Evolutionary conservation across 2,329 filamentous ascomycete genomes (phyloP).

Genomic region (Sodiomyces alkalinus): DNA sequence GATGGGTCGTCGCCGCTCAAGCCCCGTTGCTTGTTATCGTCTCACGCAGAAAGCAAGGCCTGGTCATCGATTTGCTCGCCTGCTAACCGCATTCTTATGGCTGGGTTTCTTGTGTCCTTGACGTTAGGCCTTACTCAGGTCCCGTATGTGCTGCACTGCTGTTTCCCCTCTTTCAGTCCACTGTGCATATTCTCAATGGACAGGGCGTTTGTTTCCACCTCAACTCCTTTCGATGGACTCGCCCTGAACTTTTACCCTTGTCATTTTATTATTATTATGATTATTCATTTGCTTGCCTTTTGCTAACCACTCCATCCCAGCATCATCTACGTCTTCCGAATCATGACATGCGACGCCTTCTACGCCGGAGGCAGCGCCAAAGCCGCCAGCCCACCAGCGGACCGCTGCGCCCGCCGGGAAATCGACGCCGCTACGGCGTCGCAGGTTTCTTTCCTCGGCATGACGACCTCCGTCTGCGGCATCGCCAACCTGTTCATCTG

Average conservation of each 20-base stretch:
- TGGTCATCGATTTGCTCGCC: no score
- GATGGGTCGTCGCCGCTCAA: no score
- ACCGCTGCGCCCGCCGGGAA: slow-evolving; percentile 41
- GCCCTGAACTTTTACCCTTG: neutral
- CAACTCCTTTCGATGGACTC: no score
- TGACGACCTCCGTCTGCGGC: slow-evolving; percentile 53
- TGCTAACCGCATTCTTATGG: slow-evolving; percentile 34
- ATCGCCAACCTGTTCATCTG: slow-evolving; percentile 53
- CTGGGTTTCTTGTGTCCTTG: slow-evolving; percentile 42
- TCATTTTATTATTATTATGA: slow-evolving; percentile 9
- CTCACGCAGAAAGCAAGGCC: no score
- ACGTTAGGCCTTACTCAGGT: slow-evolving; percentile 34
- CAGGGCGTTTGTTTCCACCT: no score
- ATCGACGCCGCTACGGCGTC: slow-evolving; percentile 50
- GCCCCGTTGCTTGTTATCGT: no score
- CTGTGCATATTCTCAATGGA: no score
- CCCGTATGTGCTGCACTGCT: slow-evolving; percentile 16
- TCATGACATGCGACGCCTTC: slow-evolving; percentile 59
- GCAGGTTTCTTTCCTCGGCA: slow-evolving; percentile 49
- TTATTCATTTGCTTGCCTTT: neutral
- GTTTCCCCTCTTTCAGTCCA: no score
- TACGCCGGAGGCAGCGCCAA: no score
- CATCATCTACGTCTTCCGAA: slow-evolving; percentile 48
- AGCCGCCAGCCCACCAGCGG: slow-evolving; percentile 32
- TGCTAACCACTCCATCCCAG: slow-evolving; percentile 11